phyloP scores from a whole-genome alignment of 805 yeast species.

The Monosporozyma aerobia region DNA sequence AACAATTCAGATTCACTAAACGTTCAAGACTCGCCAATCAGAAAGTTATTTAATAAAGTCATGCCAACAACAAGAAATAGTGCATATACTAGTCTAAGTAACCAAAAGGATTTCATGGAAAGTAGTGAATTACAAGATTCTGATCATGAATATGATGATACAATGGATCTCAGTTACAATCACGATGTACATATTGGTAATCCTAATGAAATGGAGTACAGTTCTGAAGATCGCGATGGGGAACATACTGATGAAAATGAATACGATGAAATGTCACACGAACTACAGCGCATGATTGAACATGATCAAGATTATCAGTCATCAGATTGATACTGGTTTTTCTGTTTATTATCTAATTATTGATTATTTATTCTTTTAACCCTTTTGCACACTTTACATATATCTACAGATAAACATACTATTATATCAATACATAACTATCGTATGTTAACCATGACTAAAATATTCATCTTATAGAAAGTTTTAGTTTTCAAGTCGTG shows the following conservation, averaged over 20 bases:
- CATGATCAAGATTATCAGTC: constrained; percentile 1
- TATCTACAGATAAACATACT: neutral
- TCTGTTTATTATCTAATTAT: neutral
- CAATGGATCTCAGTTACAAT: neutral
- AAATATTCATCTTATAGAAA: no score
- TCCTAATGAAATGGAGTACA: constrained; percentile 5
- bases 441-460: neutral
- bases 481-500: no score
- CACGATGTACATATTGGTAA: neutral
- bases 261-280: constrained; percentile 5
- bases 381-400: neutral
- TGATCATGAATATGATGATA: neutral
- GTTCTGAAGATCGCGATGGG: constrained; percentile 3
- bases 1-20: neutral
- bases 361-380: neutral
- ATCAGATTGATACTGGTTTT: neutral
- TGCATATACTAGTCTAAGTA: neutral
- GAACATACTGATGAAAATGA: constrained; percentile 2
- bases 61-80: constrained; percentile 2
- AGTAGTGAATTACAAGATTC: neutral
- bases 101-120: constrained; percentile 3
- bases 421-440: neutral
- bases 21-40: neutral
- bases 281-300: constrained; percentile 8
- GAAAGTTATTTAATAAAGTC: constrained; percentile 3